Evolutionary conservation across 345 rosid species (phyloP).

Genomic region (Eutrema japonicum): DNA sequence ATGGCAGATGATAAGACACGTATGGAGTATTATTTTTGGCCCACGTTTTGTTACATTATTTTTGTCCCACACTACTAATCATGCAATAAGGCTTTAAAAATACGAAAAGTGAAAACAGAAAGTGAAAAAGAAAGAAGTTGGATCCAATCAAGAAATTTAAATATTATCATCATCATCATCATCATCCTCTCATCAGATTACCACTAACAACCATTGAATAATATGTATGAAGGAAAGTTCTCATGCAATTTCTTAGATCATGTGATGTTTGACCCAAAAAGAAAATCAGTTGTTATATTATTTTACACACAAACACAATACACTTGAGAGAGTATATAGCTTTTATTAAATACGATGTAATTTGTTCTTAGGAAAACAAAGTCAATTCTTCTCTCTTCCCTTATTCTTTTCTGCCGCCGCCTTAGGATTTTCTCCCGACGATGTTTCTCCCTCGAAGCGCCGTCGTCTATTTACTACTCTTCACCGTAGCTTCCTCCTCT

Average conservation of each 20-base stretch:
- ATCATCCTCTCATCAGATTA: slow-evolving; percentile 5
- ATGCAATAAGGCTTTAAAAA: neutral
- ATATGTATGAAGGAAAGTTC: neutral
- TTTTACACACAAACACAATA: neutral
- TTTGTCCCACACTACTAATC: neutral
- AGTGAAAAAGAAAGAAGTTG: neutral
- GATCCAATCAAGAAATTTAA: slow-evolving; percentile 9
- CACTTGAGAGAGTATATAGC: too few relatives aligned
- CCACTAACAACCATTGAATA: slow-evolving; percentile 16
- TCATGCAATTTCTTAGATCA: slow-evolving; percentile 8
- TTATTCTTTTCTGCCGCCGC: neutral
- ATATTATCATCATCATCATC: slow-evolving; percentile 35
- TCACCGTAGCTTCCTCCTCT: slow-evolving; percentile 28
- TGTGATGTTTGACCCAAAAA: neutral
- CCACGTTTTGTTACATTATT: neutral
- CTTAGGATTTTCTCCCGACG: neutral
- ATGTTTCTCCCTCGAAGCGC: slow-evolving; percentile 43
- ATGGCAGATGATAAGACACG: neutral
- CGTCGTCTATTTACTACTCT: slow-evolving; percentile 19
- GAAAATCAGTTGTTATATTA: neutral
- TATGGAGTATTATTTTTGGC: neutral
- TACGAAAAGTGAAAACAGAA: neutral
- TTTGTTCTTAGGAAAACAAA: neutral
- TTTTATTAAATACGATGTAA: too few relatives aligned
- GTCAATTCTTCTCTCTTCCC: neutral